Conservation (phyloP, 2,329 filamentous ascomycete species). For the Aspergillus quadricinctus region DNA sequence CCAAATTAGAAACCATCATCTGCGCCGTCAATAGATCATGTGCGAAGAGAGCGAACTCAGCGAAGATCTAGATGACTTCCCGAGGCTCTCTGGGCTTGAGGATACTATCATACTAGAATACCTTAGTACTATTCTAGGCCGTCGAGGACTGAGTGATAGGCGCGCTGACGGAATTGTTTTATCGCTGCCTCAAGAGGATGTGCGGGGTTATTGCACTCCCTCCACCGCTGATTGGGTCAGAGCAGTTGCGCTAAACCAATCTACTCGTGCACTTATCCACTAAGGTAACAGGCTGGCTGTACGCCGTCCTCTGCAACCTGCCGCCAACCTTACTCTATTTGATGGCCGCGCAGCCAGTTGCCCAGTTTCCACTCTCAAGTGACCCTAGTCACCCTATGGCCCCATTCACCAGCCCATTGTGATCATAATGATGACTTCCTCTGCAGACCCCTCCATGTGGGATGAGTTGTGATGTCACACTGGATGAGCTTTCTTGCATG, state of each 20-base stretch:
- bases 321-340: slow-evolving; percentile 15
- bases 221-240: slow-evolving; percentile 12
- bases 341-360: not conserved
- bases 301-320: slow-evolving; percentile 8
- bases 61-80: not conserved
- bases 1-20: slow-evolving; percentile 4
- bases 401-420: slow-evolving; percentile 2
- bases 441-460: not conserved
- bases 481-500: not conserved
- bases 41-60: not conserved
- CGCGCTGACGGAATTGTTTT: not conserved
- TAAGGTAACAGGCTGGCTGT: not conserved
- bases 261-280: slow-evolving; percentile 9
- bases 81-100: not conserved
- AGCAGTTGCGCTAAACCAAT: slow-evolving; percentile 2
- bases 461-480: not conserved
- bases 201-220: slow-evolving; percentile 14
- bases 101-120: not conserved
- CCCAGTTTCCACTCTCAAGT: not conserved
- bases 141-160: not conserved
- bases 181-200: not conserved
- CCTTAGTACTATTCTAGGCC: not conserved
- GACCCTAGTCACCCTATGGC: slow-evolving; percentile 4
- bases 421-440: slow-evolving; percentile 8
- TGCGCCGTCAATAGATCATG: slow-evolving; percentile 7